These are phyloP conservation scores for Musa troglodytarum DNA, from an alignment of 176 grass and related monocot species.

Conservation along the genomic window DNA sequence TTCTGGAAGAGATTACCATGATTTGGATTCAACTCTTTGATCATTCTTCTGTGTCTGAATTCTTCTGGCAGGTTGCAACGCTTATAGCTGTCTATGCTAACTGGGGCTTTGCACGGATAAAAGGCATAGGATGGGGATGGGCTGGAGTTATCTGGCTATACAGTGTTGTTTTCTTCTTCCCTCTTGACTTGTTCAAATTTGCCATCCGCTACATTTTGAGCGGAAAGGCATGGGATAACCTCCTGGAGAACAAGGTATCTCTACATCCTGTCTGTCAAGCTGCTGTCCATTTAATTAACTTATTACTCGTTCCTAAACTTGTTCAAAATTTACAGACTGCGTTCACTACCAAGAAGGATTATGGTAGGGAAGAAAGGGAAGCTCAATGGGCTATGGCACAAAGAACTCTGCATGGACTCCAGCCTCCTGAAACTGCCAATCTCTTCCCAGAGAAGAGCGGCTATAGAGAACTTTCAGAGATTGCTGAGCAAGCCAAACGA, in stretches of 20 bases:
- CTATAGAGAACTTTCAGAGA: slow-evolving; percentile 79
- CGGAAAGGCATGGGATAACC: slow-evolving; percentile 81
- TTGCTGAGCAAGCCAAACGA: slow-evolving; percentile 90
- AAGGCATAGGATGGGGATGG: slow-evolving; percentile 84
- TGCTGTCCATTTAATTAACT: not conserved
- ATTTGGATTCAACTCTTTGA: not conserved
- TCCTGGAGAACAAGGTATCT: slow-evolving; percentile 70
- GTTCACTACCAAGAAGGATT: slow-evolving; percentile 92
- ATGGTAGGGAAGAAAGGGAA: slow-evolving; percentile 74
- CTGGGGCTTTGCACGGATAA: slow-evolving; percentile 50
- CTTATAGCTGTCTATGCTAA: slow-evolving; percentile 50
- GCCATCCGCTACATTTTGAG: slow-evolving; percentile 71
- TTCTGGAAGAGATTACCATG: too few relatives aligned
- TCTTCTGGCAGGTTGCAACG: slow-evolving; percentile 51
- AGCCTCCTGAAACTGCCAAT: slow-evolving; percentile 26
- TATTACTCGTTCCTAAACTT: not conserved
- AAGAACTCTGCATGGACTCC: slow-evolving; percentile 79
- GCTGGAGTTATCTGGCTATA: slow-evolving; percentile 93
- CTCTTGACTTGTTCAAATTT: slow-evolving; percentile 83
- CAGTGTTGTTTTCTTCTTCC: slow-evolving; percentile 60
- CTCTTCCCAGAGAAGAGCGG: slow-evolving; percentile 38
- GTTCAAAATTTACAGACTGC: slow-evolving; percentile 34
- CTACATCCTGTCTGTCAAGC: not conserved
- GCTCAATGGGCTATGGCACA: slow-evolving; percentile 90
- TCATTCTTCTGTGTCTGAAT: not conserved